phyloP scores from a whole-genome alignment of 129 eudicot genomes.

The Artemisia annua region DNA sequence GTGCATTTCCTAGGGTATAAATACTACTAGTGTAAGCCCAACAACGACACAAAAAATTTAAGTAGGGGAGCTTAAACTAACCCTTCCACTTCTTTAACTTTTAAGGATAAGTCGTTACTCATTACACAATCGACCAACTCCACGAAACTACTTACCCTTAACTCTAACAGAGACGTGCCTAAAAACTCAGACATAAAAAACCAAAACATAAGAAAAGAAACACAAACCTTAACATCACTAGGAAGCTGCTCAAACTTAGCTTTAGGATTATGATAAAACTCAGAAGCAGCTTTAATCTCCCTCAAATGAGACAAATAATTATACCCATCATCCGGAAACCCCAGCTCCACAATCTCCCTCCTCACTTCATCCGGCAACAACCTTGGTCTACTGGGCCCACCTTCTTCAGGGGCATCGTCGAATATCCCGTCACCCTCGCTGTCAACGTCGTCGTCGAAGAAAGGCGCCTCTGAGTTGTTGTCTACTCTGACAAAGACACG shows the following conservation, averaged over 20 bases:
- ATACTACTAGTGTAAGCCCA: too few species aligned
- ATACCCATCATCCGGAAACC: conserved; percentile 98
- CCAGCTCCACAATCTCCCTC: conserved; percentile 84
- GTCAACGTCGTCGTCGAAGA: conserved; percentile 44
- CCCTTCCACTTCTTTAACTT: too few species aligned
- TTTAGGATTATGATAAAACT: conserved; percentile 71
- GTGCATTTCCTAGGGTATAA: too few species aligned
- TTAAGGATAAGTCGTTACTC: too few species aligned
- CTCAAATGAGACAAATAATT: conserved; percentile 82
- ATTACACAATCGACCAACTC: too few species aligned
- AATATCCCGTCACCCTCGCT: conserved; percentile 37
- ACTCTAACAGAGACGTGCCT: too few species aligned
- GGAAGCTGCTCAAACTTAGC: conserved; percentile 56
- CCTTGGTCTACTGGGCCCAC: neutral
- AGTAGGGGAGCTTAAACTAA: too few species aligned
- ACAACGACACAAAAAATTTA: too few species aligned
- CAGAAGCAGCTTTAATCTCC: conserved; percentile 77
- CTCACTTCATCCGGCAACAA: conserved; percentile 72
- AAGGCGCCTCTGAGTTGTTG: conserved; percentile 47
- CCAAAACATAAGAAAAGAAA: neutral
- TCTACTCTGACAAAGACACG: conserved; percentile 85
- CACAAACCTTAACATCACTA: conserved; percentile 74
- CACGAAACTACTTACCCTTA: too few species aligned
- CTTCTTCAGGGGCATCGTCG: conserved; percentile 66
- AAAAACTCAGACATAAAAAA: neutral